Base-by-base conservation (phyloP, 2,329 filamentous ascomycete genomes). In the Nemania diffusa region DNA sequence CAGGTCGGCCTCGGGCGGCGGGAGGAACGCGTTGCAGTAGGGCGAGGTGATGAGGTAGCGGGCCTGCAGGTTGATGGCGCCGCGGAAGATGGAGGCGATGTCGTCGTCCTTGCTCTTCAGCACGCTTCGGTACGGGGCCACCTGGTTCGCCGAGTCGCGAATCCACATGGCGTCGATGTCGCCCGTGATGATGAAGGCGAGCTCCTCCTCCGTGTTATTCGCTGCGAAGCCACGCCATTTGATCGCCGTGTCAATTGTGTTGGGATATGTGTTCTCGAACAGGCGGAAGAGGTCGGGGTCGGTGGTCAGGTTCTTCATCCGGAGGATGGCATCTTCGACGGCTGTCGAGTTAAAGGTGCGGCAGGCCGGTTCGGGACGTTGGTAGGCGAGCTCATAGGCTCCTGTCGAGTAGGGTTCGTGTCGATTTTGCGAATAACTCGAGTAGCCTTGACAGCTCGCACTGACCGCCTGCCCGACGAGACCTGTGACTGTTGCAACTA, bases 11-110 rank as follows among this genome's bases (percentile, higher is more conserved):
- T 93, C 92, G 2, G 88, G 85, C 0, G 94, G 94, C 1, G 94
- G 93, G 77, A 97, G 94, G 80, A 97, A 97, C 13, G 92, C 91
- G 77, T 97, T 96, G 84, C 94, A 97, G 79, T 96, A 96, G 0
- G 94, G 93, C 17, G 86, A 87, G 34, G 85, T 84, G 61, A 88
- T 82, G 58, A 93, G 84, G 77, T 92, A 92, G 51, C 90, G 84
- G 24, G 90, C 83, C 75, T 93, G 91, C 5, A 91, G 82, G 75
- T 93, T 92, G 76, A 93, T 91, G 2, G 91, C 85, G 0, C 91
- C 91, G 15, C 90, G 85, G 79, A 90, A 92, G 0, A 93, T 80
- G 24, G 86, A 88, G 37, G 90, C 90, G 22, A 93, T 82, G 0
- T 89, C 90, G 73, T 89, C 82, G 4, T 81, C 78, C 42, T 85